Percentiles rank a stretch among this genome's conserved stretches.
These are phyloP conservation scores for Zalaria sp. DNA, from an alignment of 2,329 filamentous ascomycete species.

Conservation along the genomic window DNA sequence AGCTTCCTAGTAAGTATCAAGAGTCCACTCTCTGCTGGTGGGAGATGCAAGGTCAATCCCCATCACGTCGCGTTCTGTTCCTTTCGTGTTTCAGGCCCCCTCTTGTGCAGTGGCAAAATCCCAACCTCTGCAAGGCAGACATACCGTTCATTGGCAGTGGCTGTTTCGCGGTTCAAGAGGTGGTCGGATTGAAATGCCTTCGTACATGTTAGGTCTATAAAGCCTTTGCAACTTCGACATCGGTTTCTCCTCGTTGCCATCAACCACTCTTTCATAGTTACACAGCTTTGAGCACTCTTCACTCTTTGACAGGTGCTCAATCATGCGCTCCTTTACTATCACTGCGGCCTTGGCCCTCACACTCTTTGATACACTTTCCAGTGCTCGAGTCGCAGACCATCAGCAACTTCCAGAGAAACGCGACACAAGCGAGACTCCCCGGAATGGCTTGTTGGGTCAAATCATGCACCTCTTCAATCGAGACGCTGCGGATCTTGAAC, in stretches of 20 bases:
- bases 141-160: slow-evolving; percentile 2
- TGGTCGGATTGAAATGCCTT: slow-evolving; percentile 6
- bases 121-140: slow-evolving; percentile 16
- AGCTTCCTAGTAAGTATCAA: slow-evolving; percentile 7
- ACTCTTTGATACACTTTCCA: slow-evolving; percentile 9
- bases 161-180: slow-evolving; percentile 7
- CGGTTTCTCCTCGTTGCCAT: too few species aligned
- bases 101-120: slow-evolving; percentile 3
- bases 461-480: slow-evolving; percentile 12
- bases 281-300: background rate
- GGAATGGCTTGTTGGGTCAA: slow-evolving; percentile 9
- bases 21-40: background rate
- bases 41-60: background rate
- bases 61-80: slow-evolving; percentile 3
- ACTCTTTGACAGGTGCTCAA: slow-evolving; percentile 7
- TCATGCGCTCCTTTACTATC: slow-evolving; percentile 6
- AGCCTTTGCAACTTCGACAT: slow-evolving; percentile 5
- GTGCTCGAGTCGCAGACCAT: slow-evolving; percentile 12
- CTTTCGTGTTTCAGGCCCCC: slow-evolving; percentile 10
- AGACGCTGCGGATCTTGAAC: slow-evolving; percentile 5
- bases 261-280: background rate
- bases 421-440: slow-evolving; percentile 4
- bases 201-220: slow-evolving; percentile 10
- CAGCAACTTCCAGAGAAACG: slow-evolving; percentile 8
- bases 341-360: slow-evolving; percentile 4